phyloP scores from a whole-genome alignment of 192 early-diverging fungal species.

The Linnemannia zychae region DNA sequence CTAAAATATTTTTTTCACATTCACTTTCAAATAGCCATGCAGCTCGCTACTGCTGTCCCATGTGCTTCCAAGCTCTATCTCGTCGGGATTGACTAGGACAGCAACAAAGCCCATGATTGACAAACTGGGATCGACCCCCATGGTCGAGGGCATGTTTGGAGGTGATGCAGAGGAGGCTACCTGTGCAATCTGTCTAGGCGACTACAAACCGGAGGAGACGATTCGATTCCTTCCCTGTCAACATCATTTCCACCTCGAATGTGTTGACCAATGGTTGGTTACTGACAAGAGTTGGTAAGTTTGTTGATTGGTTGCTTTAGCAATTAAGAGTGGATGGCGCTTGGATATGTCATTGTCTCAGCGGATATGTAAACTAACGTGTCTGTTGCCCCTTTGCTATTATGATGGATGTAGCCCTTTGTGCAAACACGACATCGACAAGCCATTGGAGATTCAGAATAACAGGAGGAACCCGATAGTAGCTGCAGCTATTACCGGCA shows the following conservation, averaged over 20 bases:
- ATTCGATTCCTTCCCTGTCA: conserved; percentile 55
- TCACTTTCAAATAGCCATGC: conserved; percentile 23
- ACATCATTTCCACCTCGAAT: conserved; percentile 58
- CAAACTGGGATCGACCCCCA: conserved; percentile 32
- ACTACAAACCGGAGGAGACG: conserved; percentile 41
- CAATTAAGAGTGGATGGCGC: background rate
- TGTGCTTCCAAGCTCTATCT: conserved; percentile 29
- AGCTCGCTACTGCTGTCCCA: conserved; percentile 21
- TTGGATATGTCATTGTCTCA: background rate
- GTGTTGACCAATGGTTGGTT: conserved; percentile 56
- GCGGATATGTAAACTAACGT: background rate
- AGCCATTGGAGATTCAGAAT: conserved; percentile 16
- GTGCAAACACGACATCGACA: conserved; percentile 60
- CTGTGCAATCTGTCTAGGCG: conserved; percentile 56
- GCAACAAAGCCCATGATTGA: conserved; percentile 56
- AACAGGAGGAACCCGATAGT: conserved; percentile 1
- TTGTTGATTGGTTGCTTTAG: background rate
- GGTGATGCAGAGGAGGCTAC: conserved; percentile 45
- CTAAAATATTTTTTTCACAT: background rate
- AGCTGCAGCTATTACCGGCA: background rate
- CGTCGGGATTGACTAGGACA: conserved; percentile 39
- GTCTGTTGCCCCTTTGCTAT: background rate
- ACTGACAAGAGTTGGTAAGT: conserved; percentile 58
- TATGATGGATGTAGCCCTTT: conserved; percentile 33
- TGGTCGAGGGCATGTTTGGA: conserved; percentile 53